These are phyloP conservation scores for Quercus phellos DNA, from an alignment of 331 rosid species.

Conservation along the genomic window DNA sequence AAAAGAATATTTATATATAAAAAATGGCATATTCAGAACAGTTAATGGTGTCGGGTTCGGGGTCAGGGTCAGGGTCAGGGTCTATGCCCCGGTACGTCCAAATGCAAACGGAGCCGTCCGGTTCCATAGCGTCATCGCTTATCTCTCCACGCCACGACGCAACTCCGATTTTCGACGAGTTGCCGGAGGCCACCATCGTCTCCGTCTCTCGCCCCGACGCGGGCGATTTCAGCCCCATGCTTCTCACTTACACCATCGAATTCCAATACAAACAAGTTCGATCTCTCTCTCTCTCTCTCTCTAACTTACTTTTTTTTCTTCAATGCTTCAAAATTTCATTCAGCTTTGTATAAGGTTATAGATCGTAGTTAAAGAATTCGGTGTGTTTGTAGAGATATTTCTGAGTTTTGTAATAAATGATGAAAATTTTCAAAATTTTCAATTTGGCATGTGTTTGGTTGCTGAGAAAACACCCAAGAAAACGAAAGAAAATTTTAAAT, in stretches of 20 bases:
- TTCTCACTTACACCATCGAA: conserved; percentile 76
- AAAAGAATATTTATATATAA: not conserved
- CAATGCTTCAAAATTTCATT: not conserved
- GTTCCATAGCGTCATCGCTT: conserved; percentile 30
- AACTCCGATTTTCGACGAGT: conserved; percentile 71
- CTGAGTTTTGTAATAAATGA: not conserved
- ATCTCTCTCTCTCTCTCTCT: not conserved
- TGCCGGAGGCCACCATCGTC: conserved; percentile 66
- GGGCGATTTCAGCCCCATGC: conserved; percentile 80
- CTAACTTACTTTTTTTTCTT: not conserved
- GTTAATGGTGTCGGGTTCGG: conserved; percentile 30
- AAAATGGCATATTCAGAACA: conserved; percentile 63
- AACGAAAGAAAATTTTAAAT: not conserved
- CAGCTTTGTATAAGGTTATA: not conserved
- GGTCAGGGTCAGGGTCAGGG: not conserved
- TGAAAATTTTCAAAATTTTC: not conserved
- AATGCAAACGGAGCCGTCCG: conserved; percentile 64
- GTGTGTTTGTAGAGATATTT: not conserved
- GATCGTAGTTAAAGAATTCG: not conserved
- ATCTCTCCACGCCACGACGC: conserved; percentile 46
- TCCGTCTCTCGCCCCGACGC: conserved; percentile 93
- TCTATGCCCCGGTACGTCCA: conserved; percentile 58
- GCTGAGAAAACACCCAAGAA: not conserved
- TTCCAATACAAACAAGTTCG: conserved; percentile 78
- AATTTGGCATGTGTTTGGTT: conserved; percentile 7